Percentiles rank a stretch among this genome's conserved stretches.
phyloP scores from a whole-genome alignment of 2,329 filamentous ascomycete species.

The Malbranchea cinnamomea region DNA sequence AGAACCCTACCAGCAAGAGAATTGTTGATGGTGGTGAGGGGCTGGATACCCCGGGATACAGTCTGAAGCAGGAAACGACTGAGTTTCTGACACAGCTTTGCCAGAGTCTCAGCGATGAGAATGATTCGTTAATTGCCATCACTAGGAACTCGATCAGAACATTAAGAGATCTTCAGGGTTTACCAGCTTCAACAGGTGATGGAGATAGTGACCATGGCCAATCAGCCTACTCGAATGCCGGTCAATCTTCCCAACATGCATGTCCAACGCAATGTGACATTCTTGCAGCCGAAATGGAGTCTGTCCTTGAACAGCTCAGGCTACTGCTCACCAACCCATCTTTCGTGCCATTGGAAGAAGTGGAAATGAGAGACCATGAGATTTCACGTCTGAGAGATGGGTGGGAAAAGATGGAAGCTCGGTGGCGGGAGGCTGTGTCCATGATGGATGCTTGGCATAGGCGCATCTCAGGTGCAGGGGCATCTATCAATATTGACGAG shows the following conservation, averaged over 20 bases:
- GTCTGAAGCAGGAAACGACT: slow-evolving; percentile 72
- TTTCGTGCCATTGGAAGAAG: slow-evolving; percentile 89
- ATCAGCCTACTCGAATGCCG: slow-evolving; percentile 7
- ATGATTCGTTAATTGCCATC: slow-evolving; percentile 63
- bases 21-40: slow-evolving; percentile 22
- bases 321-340: slow-evolving; percentile 85
- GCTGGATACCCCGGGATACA: slow-evolving; percentile 45
- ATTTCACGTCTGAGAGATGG: slow-evolving; percentile 69
- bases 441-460: slow-evolving; percentile 89
- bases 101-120: slow-evolving; percentile 76
- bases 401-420: slow-evolving; percentile 84
- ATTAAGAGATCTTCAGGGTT: slow-evolving; percentile 45
- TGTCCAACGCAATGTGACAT: slow-evolving; percentile 50
- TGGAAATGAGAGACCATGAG: slow-evolving; percentile 81
- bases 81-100: slow-evolving; percentile 78
- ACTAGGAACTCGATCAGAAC: slow-evolving; percentile 57
- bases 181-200: slow-evolving; percentile 20
- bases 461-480: slow-evolving; percentile 44
- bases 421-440: slow-evolving; percentile 77
- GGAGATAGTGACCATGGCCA: slow-evolving; percentile 11
- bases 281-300: slow-evolving; percentile 58
- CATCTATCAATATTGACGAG: slow-evolving; percentile 28
- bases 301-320: slow-evolving; percentile 64
- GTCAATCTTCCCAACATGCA: slow-evolving; percentile 16
- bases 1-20: slow-evolving; percentile 15